These are phyloP conservation scores for Cryptococcus depauperatus DNA, from an alignment of 1,284 basidiomycete genomes.

Conservation along the genomic window DNA sequence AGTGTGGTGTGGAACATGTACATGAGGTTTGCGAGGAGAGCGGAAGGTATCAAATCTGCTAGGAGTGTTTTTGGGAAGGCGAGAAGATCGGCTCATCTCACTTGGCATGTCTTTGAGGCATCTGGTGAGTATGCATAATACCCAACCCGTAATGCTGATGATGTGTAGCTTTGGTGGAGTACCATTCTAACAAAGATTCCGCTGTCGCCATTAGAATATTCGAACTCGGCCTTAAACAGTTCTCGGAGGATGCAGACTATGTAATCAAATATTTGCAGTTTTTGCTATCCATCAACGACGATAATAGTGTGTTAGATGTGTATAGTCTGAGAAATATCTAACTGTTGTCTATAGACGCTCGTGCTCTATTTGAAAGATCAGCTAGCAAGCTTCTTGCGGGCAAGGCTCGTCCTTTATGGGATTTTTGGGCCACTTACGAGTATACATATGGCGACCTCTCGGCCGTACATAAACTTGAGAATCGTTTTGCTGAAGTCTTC, in stretches of 20 bases:
- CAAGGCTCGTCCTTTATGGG: constrained; percentile 79
- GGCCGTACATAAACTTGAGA: constrained; percentile 79
- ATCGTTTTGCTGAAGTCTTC: constrained; percentile 78
- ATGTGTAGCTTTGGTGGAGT: constrained; percentile 78
- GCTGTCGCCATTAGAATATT: constrained; percentile 85
- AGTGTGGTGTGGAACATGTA: constrained; percentile 66
- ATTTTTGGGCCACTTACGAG: constrained; percentile 90
- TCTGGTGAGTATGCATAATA: constrained; percentile 62
- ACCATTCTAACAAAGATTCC: constrained; percentile 82
- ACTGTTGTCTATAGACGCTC: constrained; percentile 59
- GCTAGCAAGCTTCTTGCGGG: constrained; percentile 63
- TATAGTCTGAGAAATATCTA: constrained; percentile 1
- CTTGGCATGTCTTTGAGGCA: constrained; percentile 92
- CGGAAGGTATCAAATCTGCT: constrained; percentile 71
- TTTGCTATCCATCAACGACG: constrained; percentile 89
- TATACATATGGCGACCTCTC: constrained; percentile 92
- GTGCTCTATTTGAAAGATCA: constrained; percentile 83
- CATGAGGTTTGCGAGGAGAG: constrained; percentile 82
- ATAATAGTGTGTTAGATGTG: constrained; percentile 61
- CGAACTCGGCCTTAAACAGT: constrained; percentile 83
- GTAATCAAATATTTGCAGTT: constrained; percentile 86
- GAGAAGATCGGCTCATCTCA: constrained; percentile 70
- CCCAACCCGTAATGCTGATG: constrained; percentile 2
- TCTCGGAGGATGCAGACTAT: constrained; percentile 74
- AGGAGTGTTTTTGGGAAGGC: constrained; percentile 75